These are phyloP conservation scores for Hemerocallis citrina DNA, from an alignment of 106 monocot species.

Conservation along the genomic window DNA sequence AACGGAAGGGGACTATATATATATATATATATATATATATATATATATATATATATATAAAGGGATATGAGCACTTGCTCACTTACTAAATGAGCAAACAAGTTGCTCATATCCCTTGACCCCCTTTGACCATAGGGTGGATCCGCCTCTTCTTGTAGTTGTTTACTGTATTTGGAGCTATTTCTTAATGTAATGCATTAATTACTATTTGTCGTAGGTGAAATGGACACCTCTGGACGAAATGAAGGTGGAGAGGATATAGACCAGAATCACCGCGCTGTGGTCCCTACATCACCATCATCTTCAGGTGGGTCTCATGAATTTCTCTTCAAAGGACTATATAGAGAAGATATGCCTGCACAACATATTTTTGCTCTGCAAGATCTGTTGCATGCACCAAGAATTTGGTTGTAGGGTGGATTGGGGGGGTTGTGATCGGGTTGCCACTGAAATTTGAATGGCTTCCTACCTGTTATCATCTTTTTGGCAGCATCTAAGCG, in stretches of 20 bases:
- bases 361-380: slow-evolving; percentile 76
- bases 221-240: slow-evolving; percentile 28
- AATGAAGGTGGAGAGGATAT: slow-evolving; percentile 57
- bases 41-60: too few relatives aligned
- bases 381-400: slow-evolving; percentile 44
- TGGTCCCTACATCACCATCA: slow-evolving; percentile 65
- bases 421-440: slow-evolving; percentile 47
- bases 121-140: too few relatives aligned
- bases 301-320: slow-evolving; percentile 98
- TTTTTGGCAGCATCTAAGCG: slow-evolving; percentile 78
- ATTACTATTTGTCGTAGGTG: too few relatives aligned
- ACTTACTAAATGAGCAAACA: too few relatives aligned
- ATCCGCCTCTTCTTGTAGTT: too few relatives aligned
- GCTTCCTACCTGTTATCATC: slow-evolving; percentile 49
- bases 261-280: slow-evolving; percentile 57
- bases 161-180: too few relatives aligned
- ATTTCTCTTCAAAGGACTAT: slow-evolving; percentile 88
- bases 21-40: too few relatives aligned
- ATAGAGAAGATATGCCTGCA: slow-evolving; percentile 84
- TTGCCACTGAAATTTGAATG: slow-evolving; percentile 67
- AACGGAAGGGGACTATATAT: too few relatives aligned
- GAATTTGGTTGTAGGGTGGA: slow-evolving; percentile 48
- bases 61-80: too few relatives aligned
- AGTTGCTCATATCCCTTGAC: too few relatives aligned
- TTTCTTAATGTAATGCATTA: too few relatives aligned